Evolutionary conservation across 164 flowering plant genomes (phyloP), one percentile per base, ranked within the genome.

Genomic region (Hamamelis virginiana): DNA sequence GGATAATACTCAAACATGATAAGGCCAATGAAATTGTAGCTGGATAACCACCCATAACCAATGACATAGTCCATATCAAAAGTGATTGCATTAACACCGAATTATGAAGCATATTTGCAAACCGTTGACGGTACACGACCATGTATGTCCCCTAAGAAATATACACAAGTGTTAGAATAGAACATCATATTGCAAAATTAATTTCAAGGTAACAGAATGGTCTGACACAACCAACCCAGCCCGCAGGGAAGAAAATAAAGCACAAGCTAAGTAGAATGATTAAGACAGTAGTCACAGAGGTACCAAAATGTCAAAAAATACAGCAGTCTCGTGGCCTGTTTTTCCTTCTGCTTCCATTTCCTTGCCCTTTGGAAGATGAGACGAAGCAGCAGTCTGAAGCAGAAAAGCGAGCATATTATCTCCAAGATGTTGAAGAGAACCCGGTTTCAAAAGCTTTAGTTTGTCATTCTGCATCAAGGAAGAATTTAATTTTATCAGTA

Each of bases 361-460:
- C 67, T 75, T 82, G 66, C 47, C 78, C 64, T 78, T 70, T 21
- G 86, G 81, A 76, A 88, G 78, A 69, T 83, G 63, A 69, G 89
- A 60, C 47, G 95, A 85, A 38, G 86, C 46, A 70, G 84, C 98
- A 77, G 79, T 74, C 11, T 85, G 87, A 78, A 82, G 88, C 70
- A 94, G 84, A 81, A 94, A 94, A 64, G 94, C 85, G 71, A 92
- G 92, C 95, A 92, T 88, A 78, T 94, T 94, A 76, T 94, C 97
- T 55, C 98, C 98, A 75, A 94, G 95, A 81, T 94, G 98, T 77
- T 94, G 98, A 81, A 94, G 94, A 64, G 98, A 94, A 64, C 98
- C 98, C 4, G 92, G 78, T 77, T 81, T 90, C 75, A 94, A 75
- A 65, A 92, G 91, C 76, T 86, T 80, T 72, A 91, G 67, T 68